A percentile compares a stretch with the other conserved stretches of the same genome.
Evolutionary conservation across 768 basidiomycete species (phyloP).

Genomic region (Tremella fuciformis): DNA sequence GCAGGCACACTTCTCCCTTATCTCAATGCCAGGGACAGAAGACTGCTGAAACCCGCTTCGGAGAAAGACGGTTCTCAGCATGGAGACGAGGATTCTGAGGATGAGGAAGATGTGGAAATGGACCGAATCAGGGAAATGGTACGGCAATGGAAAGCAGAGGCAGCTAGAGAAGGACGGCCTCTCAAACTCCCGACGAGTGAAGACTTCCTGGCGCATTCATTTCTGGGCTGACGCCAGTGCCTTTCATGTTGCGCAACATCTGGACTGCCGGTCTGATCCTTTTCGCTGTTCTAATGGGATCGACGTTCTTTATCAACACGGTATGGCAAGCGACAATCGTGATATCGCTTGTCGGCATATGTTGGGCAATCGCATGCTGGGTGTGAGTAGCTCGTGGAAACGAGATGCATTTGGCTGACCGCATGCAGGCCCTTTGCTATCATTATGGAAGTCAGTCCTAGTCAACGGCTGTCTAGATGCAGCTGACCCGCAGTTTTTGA

Average conservation of each 20-base stretch:
- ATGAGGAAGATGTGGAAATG: constrained; percentile 67
- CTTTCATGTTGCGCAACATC: constrained; percentile 86
- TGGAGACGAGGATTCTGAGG: constrained; percentile 41
- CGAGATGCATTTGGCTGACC: neutral
- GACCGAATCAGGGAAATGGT: constrained; percentile 69
- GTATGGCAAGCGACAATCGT: constrained; percentile 76
- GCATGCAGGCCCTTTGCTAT: constrained; percentile 77
- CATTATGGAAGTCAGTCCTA: constrained; percentile 78
- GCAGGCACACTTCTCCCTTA: constrained; percentile 79
- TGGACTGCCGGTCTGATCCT: constrained; percentile 84
- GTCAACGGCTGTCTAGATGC: neutral
- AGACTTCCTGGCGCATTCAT: constrained; percentile 1
- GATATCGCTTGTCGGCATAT: constrained; percentile 82
- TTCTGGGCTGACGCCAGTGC: constrained; percentile 54
- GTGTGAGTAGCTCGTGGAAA: constrained; percentile 53
- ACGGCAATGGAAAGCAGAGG: constrained; percentile 78
- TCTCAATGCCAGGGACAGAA: constrained; percentile 74
- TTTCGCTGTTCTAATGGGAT: constrained; percentile 71
- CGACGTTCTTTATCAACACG: constrained; percentile 80
- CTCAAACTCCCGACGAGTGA: constrained; percentile 70
- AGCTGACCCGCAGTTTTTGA: constrained; percentile 60
- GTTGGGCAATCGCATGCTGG: constrained; percentile 98
- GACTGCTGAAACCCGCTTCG: constrained; percentile 63
- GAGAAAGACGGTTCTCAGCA: constrained; percentile 52
- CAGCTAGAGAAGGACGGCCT: constrained; percentile 68